phyloP scores from a whole-genome alignment of 2,329 filamentous ascomycete species.

The Pseudomassariella vexata region DNA sequence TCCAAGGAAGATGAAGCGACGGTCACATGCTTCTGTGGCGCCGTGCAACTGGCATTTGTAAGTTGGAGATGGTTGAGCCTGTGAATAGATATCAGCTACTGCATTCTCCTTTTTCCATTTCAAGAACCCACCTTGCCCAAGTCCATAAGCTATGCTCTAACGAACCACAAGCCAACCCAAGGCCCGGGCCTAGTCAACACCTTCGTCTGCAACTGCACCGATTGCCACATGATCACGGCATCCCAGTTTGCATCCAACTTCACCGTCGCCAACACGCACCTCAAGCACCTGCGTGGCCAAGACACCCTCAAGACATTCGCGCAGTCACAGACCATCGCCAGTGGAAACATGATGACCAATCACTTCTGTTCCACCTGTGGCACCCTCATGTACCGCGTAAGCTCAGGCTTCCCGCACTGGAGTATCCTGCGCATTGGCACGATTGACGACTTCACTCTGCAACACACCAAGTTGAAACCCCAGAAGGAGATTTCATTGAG shows the following conservation, averaged over 20 bases:
- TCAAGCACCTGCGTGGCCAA: conserved; percentile 44
- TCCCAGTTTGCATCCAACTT: conserved; percentile 60
- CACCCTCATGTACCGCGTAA: conserved; percentile 52
- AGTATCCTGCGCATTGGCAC: conserved; percentile 52
- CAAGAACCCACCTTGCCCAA: neutral
- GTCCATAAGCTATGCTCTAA: conserved; percentile 4
- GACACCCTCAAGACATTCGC: conserved; percentile 41
- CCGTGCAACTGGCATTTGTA: conserved; percentile 48
- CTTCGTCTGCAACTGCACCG: conserved; percentile 55
- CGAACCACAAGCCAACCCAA: conserved; percentile 32
- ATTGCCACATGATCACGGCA: conserved; percentile 58
- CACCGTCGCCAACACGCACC: conserved; percentile 34
- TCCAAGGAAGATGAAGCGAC: conserved; percentile 42
- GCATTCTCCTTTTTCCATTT: neutral
- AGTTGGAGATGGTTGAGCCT: too few relatives aligned
- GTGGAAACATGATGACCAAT: conserved; percentile 51
- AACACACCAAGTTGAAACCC: conserved; percentile 51
- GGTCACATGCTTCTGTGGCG: conserved; percentile 53
- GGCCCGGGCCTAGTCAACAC: conserved; percentile 37
- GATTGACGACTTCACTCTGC: conserved; percentile 54
- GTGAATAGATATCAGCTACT: too few relatives aligned
- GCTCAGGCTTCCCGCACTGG: conserved; percentile 34
- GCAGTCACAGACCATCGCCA: conserved; percentile 40
- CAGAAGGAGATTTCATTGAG: conserved; percentile 45
- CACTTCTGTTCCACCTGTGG: conserved; percentile 56